These are phyloP conservation scores for Moesziomyces antarcticus DNA, from an alignment of 1,284 basidiomycete species.

Conservation along the genomic window DNA sequence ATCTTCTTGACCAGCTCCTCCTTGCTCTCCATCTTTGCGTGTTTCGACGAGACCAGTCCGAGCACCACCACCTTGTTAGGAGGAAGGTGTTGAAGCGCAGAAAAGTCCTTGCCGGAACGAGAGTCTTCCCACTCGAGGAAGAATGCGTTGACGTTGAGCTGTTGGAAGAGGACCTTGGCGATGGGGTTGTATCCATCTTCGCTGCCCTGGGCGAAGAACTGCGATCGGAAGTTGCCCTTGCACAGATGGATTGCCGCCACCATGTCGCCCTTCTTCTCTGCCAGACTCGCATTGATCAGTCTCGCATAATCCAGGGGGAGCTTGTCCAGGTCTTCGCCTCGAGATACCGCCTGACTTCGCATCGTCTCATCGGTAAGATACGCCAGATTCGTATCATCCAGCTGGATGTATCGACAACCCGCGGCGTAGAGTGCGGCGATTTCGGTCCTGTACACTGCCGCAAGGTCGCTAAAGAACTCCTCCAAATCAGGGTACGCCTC, in stretches of 20 bases:
- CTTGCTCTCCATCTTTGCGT: conserved; percentile 75
- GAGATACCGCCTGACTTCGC: conserved; percentile 27
- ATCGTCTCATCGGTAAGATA: conserved; percentile 62
- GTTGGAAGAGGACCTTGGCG: conserved; percentile 75
- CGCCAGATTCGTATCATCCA: conserved; percentile 71
- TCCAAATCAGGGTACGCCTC: conserved; percentile 76
- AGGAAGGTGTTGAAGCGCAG: conserved; percentile 72
- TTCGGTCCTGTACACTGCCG: conserved; percentile 77
- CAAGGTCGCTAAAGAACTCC: conserved; percentile 80
- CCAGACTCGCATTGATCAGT: conserved; percentile 72
- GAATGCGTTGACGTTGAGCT: conserved; percentile 79
- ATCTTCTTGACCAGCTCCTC: conserved; percentile 75
- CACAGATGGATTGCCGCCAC: conserved; percentile 79
- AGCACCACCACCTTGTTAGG: conserved; percentile 77
- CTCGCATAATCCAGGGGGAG: conserved; percentile 47
- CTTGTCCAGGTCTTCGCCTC: conserved; percentile 48
- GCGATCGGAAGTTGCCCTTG: conserved; percentile 77
- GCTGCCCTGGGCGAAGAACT: conserved; percentile 69
- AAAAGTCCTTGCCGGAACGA: conserved; percentile 75
- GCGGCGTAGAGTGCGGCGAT: conserved; percentile 77
- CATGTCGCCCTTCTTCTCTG: conserved; percentile 75
- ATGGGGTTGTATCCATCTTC: conserved; percentile 81
- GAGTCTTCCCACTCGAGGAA: conserved; percentile 82
- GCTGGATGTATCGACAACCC: conserved; percentile 78
- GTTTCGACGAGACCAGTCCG: conserved; percentile 80